Evolutionary conservation across 768 basidiomycete genomes (phyloP), one percentile per base, ranked within the genome.

Genomic region (Arthromyces matolae): DNA sequence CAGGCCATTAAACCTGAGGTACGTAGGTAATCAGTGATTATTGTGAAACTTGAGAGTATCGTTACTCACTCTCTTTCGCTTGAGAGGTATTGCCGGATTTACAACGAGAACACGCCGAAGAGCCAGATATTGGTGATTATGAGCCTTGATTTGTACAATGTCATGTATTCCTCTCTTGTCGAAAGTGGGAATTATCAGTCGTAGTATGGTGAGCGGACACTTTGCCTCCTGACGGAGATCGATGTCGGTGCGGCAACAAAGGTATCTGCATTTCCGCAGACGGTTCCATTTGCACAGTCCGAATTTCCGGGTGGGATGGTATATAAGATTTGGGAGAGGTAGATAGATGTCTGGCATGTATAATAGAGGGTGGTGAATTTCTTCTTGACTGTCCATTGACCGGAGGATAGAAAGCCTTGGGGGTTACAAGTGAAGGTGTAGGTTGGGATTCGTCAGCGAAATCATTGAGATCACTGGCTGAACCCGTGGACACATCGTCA

Each of bases 231-330:
- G n/a, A n/a, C n/a, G 29, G 33, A 25, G 14, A 37, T 16, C 38
- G 38, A 27, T 28, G 27, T 7, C 16, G 27, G 12, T 37, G 36
- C 20, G 48, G 51, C 7, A 49, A 42, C 18, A 46, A 44, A 3
- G 79, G 78, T 25, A 81, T 57, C 51, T 73, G 65, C 79, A 81
- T 81, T 10, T 50, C 64, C 18, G 77, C 75, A 1, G 77, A 79
- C 10, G 79, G 78, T 59, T 80, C 77, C 58, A 78, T 50, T 55
- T 81, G 79, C 14, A 69, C 65, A 9, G 78, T 81, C 29, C 77
- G 71, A 28, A 76, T 63, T 39, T 61, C 62, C 1, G 67, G 57
- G 36, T 68, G 64, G 33, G 70, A 50, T 3, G 61, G 56, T 42
- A 59, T 59, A 45, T 61, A 59, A 18, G 60, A 57, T 23, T 64